Evolutionary conservation across 2,329 filamentous ascomycete genomes (phyloP), one percentile per base, ranked within the genome.

Genomic region (Colletotrichum endophyticum): DNA sequence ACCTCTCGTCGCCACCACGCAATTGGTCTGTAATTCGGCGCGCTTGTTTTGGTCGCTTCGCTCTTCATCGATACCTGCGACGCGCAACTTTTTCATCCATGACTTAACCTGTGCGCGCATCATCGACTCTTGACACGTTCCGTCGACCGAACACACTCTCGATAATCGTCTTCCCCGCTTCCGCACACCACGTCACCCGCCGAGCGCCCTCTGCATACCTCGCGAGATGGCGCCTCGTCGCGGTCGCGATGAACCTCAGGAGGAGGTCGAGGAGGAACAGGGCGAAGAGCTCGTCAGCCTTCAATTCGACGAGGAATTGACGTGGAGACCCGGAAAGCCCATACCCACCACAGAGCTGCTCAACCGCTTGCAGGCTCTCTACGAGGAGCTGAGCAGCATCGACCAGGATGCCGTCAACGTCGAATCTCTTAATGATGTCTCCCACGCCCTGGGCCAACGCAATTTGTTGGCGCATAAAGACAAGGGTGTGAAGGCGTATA

Each of bases 381-480:
- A 93, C 78, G 93, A 94, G 81, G 96, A 99, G 89, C 90, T 99
- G 78, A 90, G 92, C 78, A 93, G 94, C 75, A 91, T 98, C 81
- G 96, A 98, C 77, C 96, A 99, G 85, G 96, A 98, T 81, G 93
- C 94, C 74, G 92, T 94, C 74, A 93, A 98, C 76, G 92, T 94
- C 80, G 92, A 94, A n/a, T 96, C 95, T n/a, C 90, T 99, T 79
- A 92, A 90, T 77, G 93, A 94, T 67, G 95, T 98, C 78, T 95
- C 96, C 69, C 94, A 96, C 82, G 95, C 98, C 81, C 90, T 99
- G 61, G 95, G 94, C 8, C 93, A 93, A 78, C 92, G 94, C 77
- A 95, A 97, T 81, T 89, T 99, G 28, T 87, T 99, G 63, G 92
- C 92, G 76, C 97, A 99, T 86, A 98, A 98, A 87, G 97, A 99